Conservation (phyloP, 2,329 filamentous ascomycete species). For the Cordyceps militaris region DNA sequence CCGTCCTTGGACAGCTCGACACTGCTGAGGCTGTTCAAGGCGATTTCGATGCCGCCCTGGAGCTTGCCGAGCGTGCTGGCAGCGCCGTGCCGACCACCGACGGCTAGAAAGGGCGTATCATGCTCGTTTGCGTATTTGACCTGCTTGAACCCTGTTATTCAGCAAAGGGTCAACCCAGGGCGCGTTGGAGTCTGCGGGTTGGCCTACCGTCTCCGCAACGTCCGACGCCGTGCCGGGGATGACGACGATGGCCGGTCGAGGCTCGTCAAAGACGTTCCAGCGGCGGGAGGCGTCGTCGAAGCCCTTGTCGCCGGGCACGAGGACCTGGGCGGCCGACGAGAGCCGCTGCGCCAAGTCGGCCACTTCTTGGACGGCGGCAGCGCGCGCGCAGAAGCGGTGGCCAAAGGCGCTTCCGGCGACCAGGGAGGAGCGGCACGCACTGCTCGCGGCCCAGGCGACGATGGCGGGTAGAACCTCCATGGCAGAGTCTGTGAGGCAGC, state of each 20-base stretch:
- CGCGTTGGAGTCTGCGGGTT: too few species aligned
- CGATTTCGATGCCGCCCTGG: constrained; percentile 44
- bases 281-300: neutral
- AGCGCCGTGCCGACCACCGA: constrained; percentile 45
- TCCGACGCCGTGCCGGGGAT: neutral
- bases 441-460: neutral
- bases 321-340: neutral
- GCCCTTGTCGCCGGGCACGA: neutral
- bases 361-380: neutral
- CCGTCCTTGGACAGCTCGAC: constrained; percentile 36
- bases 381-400: neutral
- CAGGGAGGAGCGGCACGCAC: neutral
- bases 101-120: constrained; percentile 43
- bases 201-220: constrained; percentile 5
- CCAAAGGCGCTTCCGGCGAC: neutral
- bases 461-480: constrained; percentile 6
- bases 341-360: neutral
- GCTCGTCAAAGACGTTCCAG: constrained; percentile 6
- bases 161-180: too few species aligned
- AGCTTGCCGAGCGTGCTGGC: constrained; percentile 42
- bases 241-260: neutral
- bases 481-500: neutral
- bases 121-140: constrained; percentile 38
- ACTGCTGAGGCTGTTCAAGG: constrained; percentile 35
- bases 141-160: constrained; percentile 14